phyloP scores from a whole-genome alignment of 208 protist genomes.

The Chromosphaera perkinsii region DNA sequence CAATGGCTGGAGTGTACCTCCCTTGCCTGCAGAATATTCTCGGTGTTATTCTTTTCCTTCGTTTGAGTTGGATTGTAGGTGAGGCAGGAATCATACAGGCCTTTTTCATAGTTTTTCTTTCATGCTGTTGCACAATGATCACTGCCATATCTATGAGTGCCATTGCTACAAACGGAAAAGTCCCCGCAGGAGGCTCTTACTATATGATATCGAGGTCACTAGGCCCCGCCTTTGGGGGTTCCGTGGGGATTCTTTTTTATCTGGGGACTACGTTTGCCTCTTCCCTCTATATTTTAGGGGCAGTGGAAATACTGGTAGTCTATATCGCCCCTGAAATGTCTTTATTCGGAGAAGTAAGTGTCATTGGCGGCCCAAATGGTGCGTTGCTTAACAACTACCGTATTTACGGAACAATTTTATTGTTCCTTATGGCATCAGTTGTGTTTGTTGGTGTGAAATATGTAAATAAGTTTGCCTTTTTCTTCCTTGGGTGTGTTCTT shows the following conservation, averaged over 20 bases:
- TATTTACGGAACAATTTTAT: too few species aligned
- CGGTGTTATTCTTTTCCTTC: slow-evolving; percentile 45
- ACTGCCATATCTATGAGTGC: slow-evolving; percentile 37
- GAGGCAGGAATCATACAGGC: slow-evolving; percentile 18
- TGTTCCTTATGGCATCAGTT: too few species aligned
- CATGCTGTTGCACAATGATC: slow-evolving; percentile 17
- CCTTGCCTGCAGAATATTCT: slow-evolving; percentile 7
- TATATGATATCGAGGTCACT: slow-evolving; percentile 62
- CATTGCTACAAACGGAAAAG: slow-evolving; percentile 60
- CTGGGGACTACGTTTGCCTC: slow-evolving; percentile 54
- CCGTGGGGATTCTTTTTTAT: slow-evolving; percentile 67
- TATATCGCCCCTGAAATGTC: too few species aligned
- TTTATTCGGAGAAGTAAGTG: too few species aligned
- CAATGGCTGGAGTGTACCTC: slow-evolving; percentile 20
- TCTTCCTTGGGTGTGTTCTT: too few species aligned
- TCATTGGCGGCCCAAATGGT: too few species aligned
- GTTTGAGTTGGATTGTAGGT: slow-evolving; percentile 36
- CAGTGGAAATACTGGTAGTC: slow-evolving; percentile 35
- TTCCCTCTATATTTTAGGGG: slow-evolving; percentile 59
- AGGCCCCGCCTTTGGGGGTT: slow-evolving; percentile 63
- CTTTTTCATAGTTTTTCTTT: slow-evolving; percentile 16
- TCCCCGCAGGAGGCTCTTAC: slow-evolving; percentile 66
- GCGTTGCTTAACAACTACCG: too few species aligned
- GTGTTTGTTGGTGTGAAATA: too few species aligned
- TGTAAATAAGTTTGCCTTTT: too few species aligned